Conservation (phyloP, 129 eudicot genomes). For the Escallonia rubra region DNA sequence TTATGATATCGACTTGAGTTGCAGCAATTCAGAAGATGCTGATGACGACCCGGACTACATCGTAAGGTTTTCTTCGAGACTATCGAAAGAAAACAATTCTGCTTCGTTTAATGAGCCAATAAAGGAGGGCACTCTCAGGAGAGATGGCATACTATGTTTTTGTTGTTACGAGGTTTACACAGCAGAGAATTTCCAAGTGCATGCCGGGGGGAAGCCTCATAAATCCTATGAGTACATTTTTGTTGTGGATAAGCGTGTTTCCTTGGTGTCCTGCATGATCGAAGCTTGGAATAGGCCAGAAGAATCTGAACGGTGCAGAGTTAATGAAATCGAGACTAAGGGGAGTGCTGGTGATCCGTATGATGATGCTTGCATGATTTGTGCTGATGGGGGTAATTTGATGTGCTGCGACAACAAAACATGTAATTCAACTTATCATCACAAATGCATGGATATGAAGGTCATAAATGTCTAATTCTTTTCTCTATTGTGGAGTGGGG, state of each 20-base stretch:
- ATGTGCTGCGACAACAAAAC: slow-evolving; percentile 71
- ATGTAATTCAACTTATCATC: slow-evolving; percentile 62
- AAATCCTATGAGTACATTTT: slow-evolving; percentile 36
- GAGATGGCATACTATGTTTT: slow-evolving; percentile 44
- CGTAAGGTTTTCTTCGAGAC: too few relatives aligned
- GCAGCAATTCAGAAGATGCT: background rate
- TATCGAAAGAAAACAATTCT: too few relatives aligned
- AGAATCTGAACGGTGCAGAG: slow-evolving; percentile 13
- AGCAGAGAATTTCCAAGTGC: slow-evolving; percentile 28
- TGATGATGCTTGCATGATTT: slow-evolving; percentile 64
- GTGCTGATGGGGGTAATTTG: slow-evolving; percentile 72
- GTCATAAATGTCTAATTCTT: slow-evolving; percentile 15
- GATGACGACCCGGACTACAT: slow-evolving; percentile 1
- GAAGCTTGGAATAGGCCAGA: slow-evolving; percentile 37
- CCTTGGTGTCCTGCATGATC: slow-evolving; percentile 32
- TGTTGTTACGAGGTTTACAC: slow-evolving; percentile 40
- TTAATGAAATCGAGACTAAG: slow-evolving; percentile 14
- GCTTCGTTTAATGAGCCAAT: background rate
- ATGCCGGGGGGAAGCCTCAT: slow-evolving; percentile 18
- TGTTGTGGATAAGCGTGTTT: slow-evolving; percentile 3
- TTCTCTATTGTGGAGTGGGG: too few relatives aligned
- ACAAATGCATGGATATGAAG: slow-evolving; percentile 47
- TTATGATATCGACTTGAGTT: background rate
- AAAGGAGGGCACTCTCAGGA: slow-evolving; percentile 29
- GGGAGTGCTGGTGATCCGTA: slow-evolving; percentile 19